Conservation (phyloP, 148 eudicot species). For the Euryodendron excelsum region DNA sequence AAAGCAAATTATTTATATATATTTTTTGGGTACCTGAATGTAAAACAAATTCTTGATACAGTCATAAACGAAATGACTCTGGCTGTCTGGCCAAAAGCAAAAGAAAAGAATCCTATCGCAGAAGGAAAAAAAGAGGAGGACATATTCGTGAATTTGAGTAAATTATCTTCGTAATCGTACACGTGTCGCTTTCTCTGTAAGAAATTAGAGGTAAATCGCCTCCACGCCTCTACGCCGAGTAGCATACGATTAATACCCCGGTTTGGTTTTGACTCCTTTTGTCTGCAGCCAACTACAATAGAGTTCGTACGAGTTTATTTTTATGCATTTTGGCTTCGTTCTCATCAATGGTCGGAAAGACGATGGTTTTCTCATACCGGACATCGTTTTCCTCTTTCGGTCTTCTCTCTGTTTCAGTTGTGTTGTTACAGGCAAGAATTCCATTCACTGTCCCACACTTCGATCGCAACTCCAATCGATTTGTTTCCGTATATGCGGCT, state of each 20-base stretch:
- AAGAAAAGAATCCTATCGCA: too few relatives aligned
- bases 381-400: background rate
- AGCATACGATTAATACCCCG: background rate
- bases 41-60: too few relatives aligned
- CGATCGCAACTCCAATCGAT: background rate
- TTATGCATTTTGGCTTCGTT: background rate
- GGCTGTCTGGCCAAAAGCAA: too few relatives aligned
- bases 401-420: constrained; percentile 2
- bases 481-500: background rate
- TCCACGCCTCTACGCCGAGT: too few relatives aligned
- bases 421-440: constrained; percentile 12
- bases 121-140: too few relatives aligned
- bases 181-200: too few relatives aligned
- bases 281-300: background rate
- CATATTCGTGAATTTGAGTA: too few relatives aligned
- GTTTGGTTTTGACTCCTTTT: background rate
- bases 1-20: too few relatives aligned
- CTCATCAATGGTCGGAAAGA: background rate
- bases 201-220: too few relatives aligned
- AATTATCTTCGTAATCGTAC: too few relatives aligned
- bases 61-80: too few relatives aligned
- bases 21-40: too few relatives aligned
- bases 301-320: background rate
- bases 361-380: background rate
- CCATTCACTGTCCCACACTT: background rate